Conservation (phyloP, 2,329 filamentous ascomycete species). For the Aspergillus japonicus region DNA sequence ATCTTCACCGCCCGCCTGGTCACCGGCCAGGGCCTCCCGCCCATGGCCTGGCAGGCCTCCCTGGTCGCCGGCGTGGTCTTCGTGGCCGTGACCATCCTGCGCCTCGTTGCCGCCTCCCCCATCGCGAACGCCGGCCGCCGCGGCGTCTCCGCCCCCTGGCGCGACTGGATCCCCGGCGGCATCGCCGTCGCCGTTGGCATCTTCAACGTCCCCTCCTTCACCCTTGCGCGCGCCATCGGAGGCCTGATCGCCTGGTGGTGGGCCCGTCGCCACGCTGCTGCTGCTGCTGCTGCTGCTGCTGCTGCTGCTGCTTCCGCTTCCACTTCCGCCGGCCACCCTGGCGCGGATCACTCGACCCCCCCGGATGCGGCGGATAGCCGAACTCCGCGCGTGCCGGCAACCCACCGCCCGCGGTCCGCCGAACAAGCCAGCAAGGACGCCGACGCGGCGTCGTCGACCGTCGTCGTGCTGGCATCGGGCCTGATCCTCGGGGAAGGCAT, state of each 20-base stretch:
- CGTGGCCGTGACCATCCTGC: constrained; percentile 65
- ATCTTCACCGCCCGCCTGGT: constrained; percentile 93
- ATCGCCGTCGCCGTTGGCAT: constrained; percentile 97
- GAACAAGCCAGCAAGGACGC: constrained; percentile 41
- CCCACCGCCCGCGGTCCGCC: constrained; percentile 27
- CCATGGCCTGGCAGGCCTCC: constrained; percentile 79
- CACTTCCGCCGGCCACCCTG: neutral
- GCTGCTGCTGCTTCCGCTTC: too few species aligned
- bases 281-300: neutral
- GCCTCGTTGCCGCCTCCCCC: constrained; percentile 55
- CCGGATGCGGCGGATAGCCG: neutral
- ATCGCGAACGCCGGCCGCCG: constrained; percentile 30
- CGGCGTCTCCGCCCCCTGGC: constrained; percentile 57
- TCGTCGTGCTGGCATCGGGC: constrained; percentile 86
- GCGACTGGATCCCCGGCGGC: constrained; percentile 78
- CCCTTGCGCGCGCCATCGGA: constrained; percentile 79
- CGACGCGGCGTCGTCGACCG: constrained; percentile 53
- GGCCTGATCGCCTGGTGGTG: constrained; percentile 78
- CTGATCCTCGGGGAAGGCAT: constrained; percentile 92
- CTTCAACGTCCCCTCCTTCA: constrained; percentile 97
- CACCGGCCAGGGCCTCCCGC: constrained; percentile 82
- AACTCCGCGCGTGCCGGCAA: neutral
- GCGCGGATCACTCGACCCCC: neutral
- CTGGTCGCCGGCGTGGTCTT: constrained; percentile 73
- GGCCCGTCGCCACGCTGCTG: constrained; percentile 50